Conservation (phyloP, 352 stramenopile genomes). For the Phytopythium boreale region DNA sequence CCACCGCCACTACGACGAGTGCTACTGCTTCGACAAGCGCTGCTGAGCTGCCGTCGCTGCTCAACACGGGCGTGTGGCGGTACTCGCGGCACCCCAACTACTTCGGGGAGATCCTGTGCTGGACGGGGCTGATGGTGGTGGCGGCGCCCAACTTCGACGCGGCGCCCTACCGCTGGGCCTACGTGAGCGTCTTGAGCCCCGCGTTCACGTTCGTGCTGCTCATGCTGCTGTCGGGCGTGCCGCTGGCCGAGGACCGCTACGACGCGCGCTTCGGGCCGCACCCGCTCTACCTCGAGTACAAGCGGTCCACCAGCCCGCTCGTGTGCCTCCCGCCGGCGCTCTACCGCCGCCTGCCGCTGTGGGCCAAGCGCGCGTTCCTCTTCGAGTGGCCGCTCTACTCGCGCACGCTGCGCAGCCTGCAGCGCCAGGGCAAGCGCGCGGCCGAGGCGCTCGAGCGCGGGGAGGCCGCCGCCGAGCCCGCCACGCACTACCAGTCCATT, state of each 20-base stretch:
- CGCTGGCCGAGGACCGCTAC: constrained; percentile 59
- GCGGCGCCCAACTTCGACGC: constrained; percentile 34
- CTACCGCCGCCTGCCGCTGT: constrained; percentile 31
- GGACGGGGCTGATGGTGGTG: constrained; percentile 56
- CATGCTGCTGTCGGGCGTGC: constrained; percentile 65
- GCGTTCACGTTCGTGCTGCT: constrained; percentile 60
- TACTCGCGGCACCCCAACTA: constrained; percentile 93
- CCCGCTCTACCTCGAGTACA: constrained; percentile 63
- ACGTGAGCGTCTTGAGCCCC: constrained; percentile 47
- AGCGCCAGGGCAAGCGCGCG: constrained; percentile 1
- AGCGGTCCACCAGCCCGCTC: constrained; percentile 53
- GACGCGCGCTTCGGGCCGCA: constrained; percentile 59
- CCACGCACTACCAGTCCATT: constrained; percentile 30
- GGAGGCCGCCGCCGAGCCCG: constrained; percentile 5
- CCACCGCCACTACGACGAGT: constrained; percentile 31
- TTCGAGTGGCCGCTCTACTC: constrained; percentile 59
- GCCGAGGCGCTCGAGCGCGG: not conserved
- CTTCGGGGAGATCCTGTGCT: constrained; percentile 92
- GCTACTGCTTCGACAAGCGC: not conserved
- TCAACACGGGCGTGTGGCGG: constrained; percentile 72
- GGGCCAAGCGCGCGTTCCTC: constrained; percentile 44
- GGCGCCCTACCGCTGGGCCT: constrained; percentile 33
- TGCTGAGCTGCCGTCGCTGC: constrained; percentile 21
- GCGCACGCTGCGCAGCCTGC: constrained; percentile 30
- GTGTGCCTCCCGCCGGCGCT: constrained; percentile 44